Evolutionary conservation across 768 basidiomycete species (phyloP).

Genomic region (Lentinus tigrinus): DNA sequence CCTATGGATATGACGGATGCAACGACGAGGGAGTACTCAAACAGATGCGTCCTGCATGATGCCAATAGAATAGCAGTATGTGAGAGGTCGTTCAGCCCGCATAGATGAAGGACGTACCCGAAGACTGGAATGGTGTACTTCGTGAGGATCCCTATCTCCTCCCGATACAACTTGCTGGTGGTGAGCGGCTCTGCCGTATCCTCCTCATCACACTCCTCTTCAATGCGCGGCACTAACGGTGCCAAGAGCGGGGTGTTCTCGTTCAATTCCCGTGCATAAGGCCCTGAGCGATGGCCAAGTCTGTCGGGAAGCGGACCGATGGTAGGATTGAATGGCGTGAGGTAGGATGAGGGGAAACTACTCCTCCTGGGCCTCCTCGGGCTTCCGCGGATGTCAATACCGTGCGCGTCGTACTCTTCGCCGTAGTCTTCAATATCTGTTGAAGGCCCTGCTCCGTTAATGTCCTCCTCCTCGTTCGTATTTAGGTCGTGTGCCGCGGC

Average conservation of each 20-base stretch:
- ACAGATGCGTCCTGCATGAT: constrained; percentile 61
- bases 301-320: constrained; percentile 31
- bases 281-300: constrained; percentile 23
- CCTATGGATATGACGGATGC: constrained; percentile 86
- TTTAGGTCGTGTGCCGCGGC: constrained; percentile 30
- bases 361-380: constrained; percentile 20
- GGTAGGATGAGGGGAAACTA: constrained; percentile 35
- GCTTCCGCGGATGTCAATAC: constrained; percentile 2
- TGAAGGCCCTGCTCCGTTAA: constrained; percentile 2
- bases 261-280: constrained; percentile 20
- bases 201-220: constrained; percentile 44
- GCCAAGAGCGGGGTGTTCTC: constrained; percentile 63
- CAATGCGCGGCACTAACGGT: constrained; percentile 55
- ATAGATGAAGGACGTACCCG: constrained; percentile 44
- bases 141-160: constrained; percentile 58
- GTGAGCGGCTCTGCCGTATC: constrained; percentile 30
- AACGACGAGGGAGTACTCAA: constrained; percentile 85
- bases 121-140: constrained; percentile 73
- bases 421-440: constrained; percentile 11
- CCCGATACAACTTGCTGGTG: constrained; percentile 41
- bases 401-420: constrained; percentile 10
- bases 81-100: too few relatives aligned
- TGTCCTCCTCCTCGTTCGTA: constrained; percentile 11
- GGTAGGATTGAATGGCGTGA: constrained; percentile 37
- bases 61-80: background rate